These are phyloP conservation scores for Prunus davidiana DNA, from an alignment of 306 rosid species.

Conservation along the genomic window DNA sequence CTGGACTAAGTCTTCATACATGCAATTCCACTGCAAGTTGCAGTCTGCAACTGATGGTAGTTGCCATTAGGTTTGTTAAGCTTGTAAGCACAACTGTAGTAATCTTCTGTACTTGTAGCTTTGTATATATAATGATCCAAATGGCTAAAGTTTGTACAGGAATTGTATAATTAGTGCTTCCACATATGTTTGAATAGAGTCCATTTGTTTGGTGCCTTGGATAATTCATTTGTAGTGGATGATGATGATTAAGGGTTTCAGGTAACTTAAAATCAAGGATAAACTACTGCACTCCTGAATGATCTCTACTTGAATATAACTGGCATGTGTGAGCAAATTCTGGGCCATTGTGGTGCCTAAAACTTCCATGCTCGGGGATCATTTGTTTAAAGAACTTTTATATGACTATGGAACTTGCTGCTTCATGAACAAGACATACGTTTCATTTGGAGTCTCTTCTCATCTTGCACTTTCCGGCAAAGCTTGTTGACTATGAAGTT, in stretches of 20 bases:
- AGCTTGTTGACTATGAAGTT: too few relatives aligned
- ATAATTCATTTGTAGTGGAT: neutral
- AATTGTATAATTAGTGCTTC: constrained; percentile 7
- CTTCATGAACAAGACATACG: too few relatives aligned
- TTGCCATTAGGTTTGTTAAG: constrained; percentile 3
- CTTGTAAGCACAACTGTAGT: neutral
- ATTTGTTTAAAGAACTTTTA: too few relatives aligned
- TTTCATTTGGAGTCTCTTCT: too few relatives aligned
- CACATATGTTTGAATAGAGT: neutral
- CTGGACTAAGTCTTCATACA: neutral
- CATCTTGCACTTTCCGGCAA: too few relatives aligned
- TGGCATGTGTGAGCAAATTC: neutral
- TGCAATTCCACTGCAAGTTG: neutral
- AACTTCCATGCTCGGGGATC: neutral
- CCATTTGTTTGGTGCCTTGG: neutral
- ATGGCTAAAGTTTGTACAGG: constrained; percentile 6
- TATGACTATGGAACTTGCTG: too few relatives aligned
- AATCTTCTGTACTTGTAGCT: neutral
- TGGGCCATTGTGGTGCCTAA: neutral
- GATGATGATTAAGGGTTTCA: neutral
- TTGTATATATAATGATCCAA: constrained; percentile 9
- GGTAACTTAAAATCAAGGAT: neutral
- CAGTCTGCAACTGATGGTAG: neutral
- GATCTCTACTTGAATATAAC: neutral
- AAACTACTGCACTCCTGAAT: neutral